Evolutionary conservation across 2,329 filamentous ascomycete genomes (phyloP).

Genomic region (Colletotrichum lupini): DNA sequence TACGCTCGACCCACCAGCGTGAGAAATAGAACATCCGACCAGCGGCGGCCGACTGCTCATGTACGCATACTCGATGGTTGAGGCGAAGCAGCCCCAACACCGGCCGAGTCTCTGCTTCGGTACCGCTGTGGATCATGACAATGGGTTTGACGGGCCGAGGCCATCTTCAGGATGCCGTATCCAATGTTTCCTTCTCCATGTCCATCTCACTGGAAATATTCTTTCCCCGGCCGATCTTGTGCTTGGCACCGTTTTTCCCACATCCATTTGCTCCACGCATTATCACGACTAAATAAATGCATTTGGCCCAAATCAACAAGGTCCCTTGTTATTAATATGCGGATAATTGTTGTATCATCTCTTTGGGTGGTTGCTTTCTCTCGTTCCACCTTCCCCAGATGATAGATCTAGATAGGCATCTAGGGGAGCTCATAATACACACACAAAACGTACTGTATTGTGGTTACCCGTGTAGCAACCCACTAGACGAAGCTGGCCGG

Average conservation of each 20-base stretch:
- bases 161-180: not conserved
- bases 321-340: no score
- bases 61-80: not conserved
- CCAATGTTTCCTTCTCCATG: not conserved
- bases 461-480: no score
- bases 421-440: not conserved
- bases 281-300: not conserved
- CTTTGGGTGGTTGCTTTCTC: not conserved
- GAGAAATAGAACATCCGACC: not conserved
- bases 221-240: not conserved
- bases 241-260: slow-evolving; percentile 18
- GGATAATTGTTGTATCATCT: not conserved
- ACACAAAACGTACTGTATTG: not conserved
- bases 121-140: slow-evolving; percentile 4
- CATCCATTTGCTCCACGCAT: slow-evolving; percentile 8
- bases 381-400: slow-evolving; percentile 2
- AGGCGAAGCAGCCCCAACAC: not conserved
- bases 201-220: not conserved
- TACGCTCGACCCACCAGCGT: slow-evolving; percentile 4
- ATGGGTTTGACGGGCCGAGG: not conserved
- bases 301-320: not conserved
- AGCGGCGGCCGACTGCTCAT: not conserved
- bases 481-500: not conserved
- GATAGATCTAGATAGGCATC: not conserved
- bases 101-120: not conserved